These are phyloP conservation scores for Meripilus lineatus DNA, from an alignment of 1,284 basidiomycete species.

Conservation along the genomic window DNA sequence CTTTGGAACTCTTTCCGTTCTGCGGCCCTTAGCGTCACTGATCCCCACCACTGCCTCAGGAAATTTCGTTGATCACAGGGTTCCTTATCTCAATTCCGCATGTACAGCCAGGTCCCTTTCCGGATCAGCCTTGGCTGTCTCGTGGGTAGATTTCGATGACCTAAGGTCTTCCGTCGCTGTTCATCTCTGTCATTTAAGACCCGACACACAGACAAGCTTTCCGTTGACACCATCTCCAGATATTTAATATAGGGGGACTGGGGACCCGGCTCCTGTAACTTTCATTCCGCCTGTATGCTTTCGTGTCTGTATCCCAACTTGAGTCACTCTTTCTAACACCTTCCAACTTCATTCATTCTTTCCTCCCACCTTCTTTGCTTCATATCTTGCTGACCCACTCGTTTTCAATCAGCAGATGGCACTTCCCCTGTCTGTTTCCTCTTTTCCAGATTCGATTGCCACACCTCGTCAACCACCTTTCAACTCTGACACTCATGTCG, in stretches of 20 bases:
- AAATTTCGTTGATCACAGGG: no score
- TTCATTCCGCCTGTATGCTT: not conserved
- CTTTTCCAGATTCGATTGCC: slow-evolving; percentile 7
- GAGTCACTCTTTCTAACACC: slow-evolving; percentile 1
- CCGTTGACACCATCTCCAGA: not conserved
- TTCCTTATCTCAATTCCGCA: not conserved
- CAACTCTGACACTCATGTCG: slow-evolving; percentile 7
- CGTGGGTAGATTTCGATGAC: no score
- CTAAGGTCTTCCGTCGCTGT: slow-evolving; percentile 7
- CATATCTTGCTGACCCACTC: not conserved
- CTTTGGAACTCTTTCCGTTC: no score
- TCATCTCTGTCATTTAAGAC: slow-evolving; percentile 2
- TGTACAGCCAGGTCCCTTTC: not conserved
- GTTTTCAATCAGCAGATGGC: slow-evolving; percentile 15
- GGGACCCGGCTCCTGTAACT: not conserved
- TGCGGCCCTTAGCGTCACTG: no score
- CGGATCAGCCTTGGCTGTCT: not conserved
- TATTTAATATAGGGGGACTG: not conserved
- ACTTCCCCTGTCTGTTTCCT: slow-evolving; percentile 14
- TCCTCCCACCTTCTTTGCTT: slow-evolving; percentile 8
- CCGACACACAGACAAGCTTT: not conserved
- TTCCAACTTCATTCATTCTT: slow-evolving; percentile 6
- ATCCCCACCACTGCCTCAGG: no score
- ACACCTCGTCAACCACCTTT: slow-evolving; percentile 11
- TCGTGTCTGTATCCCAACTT: not conserved